Conservation (phyloP, 768 basidiomycete genomes). For the Gautieria morchelliformis region DNA sequence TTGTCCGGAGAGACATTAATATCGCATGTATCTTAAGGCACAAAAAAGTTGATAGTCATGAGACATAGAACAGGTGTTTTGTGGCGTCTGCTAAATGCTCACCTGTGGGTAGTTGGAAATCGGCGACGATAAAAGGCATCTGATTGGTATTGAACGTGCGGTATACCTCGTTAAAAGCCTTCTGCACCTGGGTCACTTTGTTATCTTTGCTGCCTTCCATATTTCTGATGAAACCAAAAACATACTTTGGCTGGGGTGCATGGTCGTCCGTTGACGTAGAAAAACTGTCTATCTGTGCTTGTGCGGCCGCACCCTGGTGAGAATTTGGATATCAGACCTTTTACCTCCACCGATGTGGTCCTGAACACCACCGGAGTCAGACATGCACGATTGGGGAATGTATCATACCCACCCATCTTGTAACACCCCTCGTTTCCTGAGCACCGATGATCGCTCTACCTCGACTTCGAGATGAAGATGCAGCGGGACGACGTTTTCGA, state of each 20-base stretch:
- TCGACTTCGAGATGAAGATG: slow-evolving; percentile 60
- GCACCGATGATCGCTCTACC: slow-evolving; percentile 41
- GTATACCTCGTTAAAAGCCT: slow-evolving; percentile 89
- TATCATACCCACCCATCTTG: slow-evolving; percentile 12
- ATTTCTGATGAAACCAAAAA: not conserved
- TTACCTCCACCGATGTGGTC: slow-evolving; percentile 40
- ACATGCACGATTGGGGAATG: not conserved
- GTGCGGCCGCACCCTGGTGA: slow-evolving; percentile 62
- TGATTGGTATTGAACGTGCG: slow-evolving; percentile 70
- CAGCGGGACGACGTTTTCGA: slow-evolving; percentile 69
- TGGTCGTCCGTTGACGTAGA: slow-evolving; percentile 87
- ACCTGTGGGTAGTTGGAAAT: slow-evolving; percentile 79
- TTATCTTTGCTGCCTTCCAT: not conserved
- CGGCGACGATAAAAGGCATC: slow-evolving; percentile 71
- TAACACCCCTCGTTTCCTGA: slow-evolving; percentile 32
- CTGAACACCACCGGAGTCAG: slow-evolving; percentile 5
- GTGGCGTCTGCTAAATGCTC: slow-evolving; percentile 15
- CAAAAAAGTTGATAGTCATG: not conserved
- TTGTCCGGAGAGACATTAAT: slow-evolving; percentile 97
- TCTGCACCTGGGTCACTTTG: slow-evolving; percentile 52
- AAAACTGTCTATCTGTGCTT: slow-evolving; percentile 81
- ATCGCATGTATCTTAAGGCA: slow-evolving; percentile 59
- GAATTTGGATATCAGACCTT: slow-evolving; percentile 82
- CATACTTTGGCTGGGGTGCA: slow-evolving; percentile 67
- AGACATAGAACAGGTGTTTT: not conserved